Evolutionary conservation across 176 grass and related monocot genomes (phyloP).

Genomic region (Triticum dicoccoides): DNA sequence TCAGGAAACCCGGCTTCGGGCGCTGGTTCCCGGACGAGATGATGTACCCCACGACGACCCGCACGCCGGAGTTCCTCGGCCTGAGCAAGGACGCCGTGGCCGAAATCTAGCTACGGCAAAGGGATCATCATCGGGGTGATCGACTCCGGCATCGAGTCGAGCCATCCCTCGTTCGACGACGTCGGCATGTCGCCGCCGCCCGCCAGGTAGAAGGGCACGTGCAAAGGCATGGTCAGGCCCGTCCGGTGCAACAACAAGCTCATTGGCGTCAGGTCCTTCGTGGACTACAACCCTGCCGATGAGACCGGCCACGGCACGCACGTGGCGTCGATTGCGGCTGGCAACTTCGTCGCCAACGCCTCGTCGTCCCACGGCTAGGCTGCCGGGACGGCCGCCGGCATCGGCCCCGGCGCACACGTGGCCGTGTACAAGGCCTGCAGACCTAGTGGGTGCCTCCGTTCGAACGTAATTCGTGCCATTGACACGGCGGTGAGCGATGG

Average conservation of each 20-base stretch:
- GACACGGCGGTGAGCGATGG: too few relatives aligned
- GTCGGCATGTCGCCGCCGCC: background rate
- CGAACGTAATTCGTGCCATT: too few relatives aligned
- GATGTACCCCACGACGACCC: background rate
- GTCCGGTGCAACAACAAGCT: background rate
- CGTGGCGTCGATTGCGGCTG: background rate
- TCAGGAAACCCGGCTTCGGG: background rate
- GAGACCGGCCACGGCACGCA: background rate
- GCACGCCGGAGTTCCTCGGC: background rate
- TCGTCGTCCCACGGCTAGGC: background rate
- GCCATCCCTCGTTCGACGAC: background rate
- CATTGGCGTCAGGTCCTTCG: background rate
- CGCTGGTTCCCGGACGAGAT: background rate
- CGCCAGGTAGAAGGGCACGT: background rate
- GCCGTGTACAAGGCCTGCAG: too few relatives aligned
- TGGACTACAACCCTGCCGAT: background rate
- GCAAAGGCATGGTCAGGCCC: background rate
- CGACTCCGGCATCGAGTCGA: background rate
- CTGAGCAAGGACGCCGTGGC: background rate
- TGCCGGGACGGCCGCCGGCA: too few relatives aligned
- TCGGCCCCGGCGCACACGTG: too few relatives aligned
- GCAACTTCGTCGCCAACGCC: background rate
- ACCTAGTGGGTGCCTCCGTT: too few relatives aligned
- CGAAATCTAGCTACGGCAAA: background rate
- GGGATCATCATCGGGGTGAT: too few relatives aligned